Evolutionary conservation across 2,329 filamentous ascomycete genomes (phyloP).

Genomic region (Aschersonia sp.): DNA sequence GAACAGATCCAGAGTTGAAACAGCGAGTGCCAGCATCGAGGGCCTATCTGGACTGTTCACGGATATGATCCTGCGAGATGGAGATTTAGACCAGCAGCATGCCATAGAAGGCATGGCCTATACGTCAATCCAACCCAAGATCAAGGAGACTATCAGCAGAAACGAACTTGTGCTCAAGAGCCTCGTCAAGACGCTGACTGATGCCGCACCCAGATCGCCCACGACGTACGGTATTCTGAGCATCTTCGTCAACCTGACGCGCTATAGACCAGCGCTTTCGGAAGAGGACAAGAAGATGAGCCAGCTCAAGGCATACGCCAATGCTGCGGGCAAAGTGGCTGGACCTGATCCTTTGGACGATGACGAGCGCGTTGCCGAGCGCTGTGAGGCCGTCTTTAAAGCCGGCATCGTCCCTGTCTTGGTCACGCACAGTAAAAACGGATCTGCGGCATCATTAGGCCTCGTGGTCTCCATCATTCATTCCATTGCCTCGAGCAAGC

Average conservation of each 20-base stretch:
- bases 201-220: constrained; percentile 48
- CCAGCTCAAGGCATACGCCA: constrained; percentile 88
- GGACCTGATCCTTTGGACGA: constrained; percentile 56
- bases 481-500: constrained; percentile 59
- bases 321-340: constrained; percentile 56
- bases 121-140: constrained; percentile 68
- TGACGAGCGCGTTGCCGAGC: constrained; percentile 57
- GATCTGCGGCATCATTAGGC: constrained; percentile 54
- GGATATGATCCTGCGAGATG: constrained; percentile 48
- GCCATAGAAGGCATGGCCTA: constrained; percentile 88
- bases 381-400: constrained; percentile 68
- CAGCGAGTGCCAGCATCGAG: constrained; percentile 47
- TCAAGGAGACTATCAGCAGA: constrained; percentile 67
- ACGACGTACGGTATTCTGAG: constrained; percentile 76
- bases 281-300: constrained; percentile 89
- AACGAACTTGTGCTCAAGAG: constrained; percentile 55
- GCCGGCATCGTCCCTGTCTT: constrained; percentile 65
- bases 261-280: constrained; percentile 61
- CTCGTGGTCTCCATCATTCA: constrained; percentile 67
- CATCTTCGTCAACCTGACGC: constrained; percentile 72
- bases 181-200: constrained; percentile 49
- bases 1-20: constrained; percentile 29
- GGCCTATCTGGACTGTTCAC: constrained; percentile 51
- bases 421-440: constrained; percentile 59
- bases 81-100: constrained; percentile 46